These are phyloP conservation scores for Trametes villosa DNA, from an alignment of 768 basidiomycete species.

Conservation along the genomic window DNA sequence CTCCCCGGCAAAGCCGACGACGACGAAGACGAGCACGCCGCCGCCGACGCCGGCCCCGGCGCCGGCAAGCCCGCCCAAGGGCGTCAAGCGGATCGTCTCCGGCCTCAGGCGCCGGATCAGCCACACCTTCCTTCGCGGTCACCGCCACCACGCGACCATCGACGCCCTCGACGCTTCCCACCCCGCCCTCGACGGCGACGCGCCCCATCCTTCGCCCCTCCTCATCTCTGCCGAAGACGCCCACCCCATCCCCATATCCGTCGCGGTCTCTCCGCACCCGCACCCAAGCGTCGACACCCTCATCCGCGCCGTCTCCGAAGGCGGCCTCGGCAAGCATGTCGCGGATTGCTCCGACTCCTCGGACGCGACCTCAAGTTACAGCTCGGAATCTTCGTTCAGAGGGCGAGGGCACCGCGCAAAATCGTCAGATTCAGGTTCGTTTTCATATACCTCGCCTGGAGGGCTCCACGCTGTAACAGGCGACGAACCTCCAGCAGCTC, in stretches of 20 bases:
- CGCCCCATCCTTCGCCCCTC: neutral
- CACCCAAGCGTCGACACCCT: conserved; percentile 14
- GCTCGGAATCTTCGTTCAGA: neutral
- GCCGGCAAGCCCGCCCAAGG: neutral
- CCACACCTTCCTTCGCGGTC: conserved; percentile 23
- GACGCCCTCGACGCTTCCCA: conserved; percentile 3
- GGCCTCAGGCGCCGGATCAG: conserved; percentile 27
- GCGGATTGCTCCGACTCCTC: conserved; percentile 12
- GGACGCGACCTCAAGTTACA: conserved; percentile 2
- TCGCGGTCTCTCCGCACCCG: conserved; percentile 1
- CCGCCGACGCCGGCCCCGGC: neutral
- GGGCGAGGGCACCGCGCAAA: neutral
- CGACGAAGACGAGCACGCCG: neutral
- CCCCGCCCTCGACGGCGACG: conserved; percentile 2
- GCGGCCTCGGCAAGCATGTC: conserved; percentile 9
- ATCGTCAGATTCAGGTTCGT: conserved; percentile 10
- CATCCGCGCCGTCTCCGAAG: conserved; percentile 6
- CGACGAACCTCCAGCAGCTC: neutral
- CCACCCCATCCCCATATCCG: conserved; percentile 6
- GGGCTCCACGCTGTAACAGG: neutral
- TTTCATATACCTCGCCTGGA: conserved; percentile 1
- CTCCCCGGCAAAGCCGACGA: neutral
- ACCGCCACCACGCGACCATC: conserved; percentile 13
- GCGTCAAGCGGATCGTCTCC: conserved; percentile 27
- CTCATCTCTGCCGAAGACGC: neutral